Evolutionary conservation across 2,329 filamentous ascomycete species (phyloP).

Genomic region (Huntiella abstrusa): DNA sequence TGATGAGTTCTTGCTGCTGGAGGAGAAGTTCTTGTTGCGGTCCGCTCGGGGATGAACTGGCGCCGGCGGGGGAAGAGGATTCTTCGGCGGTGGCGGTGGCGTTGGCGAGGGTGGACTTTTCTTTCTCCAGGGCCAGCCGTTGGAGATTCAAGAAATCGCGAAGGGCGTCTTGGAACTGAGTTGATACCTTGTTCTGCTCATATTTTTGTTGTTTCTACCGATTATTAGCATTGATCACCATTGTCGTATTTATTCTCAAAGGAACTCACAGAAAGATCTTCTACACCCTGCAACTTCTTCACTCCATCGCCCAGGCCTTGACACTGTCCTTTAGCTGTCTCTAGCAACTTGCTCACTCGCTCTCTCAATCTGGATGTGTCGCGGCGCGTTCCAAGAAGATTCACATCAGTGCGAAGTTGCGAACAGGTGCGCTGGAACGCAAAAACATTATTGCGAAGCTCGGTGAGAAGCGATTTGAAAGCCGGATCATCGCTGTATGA

Average conservation of each 20-base stretch:
- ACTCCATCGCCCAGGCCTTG: slow-evolving; percentile 84
- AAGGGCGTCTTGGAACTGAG: slow-evolving; percentile 77
- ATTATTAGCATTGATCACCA: background rate
- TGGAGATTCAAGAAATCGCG: slow-evolving; percentile 89
- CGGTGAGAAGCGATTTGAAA: slow-evolving; percentile 65
- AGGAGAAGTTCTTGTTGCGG: slow-evolving; percentile 25
- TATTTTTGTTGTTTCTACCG: slow-evolving; percentile 80
- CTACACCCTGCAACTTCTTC: slow-evolving; percentile 80
- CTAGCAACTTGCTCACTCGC: slow-evolving; percentile 68
- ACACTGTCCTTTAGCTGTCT: slow-evolving; percentile 73
- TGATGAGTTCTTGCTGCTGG: slow-evolving; percentile 57
- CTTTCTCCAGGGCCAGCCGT: slow-evolving; percentile 74
- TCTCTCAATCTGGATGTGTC: slow-evolving; percentile 85
- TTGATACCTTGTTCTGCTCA: slow-evolving; percentile 83
- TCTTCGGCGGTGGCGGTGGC: slow-evolving; percentile 52
- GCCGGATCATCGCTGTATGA: slow-evolving; percentile 77
- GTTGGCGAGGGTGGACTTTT: slow-evolving; percentile 68
- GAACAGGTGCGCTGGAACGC: slow-evolving; percentile 75
- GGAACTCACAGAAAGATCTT: slow-evolving; percentile 52
- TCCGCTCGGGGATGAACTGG: slow-evolving; percentile 8
- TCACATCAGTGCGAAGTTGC: slow-evolving; percentile 66
- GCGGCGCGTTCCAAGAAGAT: slow-evolving; percentile 69
- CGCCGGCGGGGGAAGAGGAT: slow-evolving; percentile 13
- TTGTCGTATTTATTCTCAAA: background rate
- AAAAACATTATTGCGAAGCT: slow-evolving; percentile 77